Percentiles rank a stretch among this genome's conserved stretches.
Conservation (phyloP, 2,329 filamentous ascomycete genomes). For the Plectosphaerella cucumerina region DNA sequence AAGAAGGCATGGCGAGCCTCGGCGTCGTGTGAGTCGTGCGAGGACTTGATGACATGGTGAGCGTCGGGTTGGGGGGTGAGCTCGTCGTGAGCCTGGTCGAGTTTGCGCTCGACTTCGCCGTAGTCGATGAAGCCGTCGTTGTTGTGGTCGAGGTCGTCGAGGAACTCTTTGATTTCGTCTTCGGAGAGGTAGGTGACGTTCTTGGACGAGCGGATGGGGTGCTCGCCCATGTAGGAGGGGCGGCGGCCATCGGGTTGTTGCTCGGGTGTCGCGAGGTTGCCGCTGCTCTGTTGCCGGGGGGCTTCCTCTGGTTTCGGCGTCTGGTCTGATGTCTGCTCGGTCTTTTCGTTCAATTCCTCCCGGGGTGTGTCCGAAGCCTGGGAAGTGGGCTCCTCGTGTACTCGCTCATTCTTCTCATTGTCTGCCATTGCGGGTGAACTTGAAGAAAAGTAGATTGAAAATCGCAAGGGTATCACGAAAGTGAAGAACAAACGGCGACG, state of each 20-base stretch:
- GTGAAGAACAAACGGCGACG: background rate
- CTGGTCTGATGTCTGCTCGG: background rate
- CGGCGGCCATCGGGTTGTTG: background rate
- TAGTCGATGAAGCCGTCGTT: constrained; percentile 48
- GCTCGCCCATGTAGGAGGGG: constrained; percentile 14
- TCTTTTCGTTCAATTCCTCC: background rate
- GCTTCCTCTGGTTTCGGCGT: background rate
- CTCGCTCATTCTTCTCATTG: background rate
- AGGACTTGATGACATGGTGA: constrained; percentile 39
- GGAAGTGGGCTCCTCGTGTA: background rate
- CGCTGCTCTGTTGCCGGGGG: background rate
- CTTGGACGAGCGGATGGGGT: constrained; percentile 15
- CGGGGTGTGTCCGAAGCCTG: background rate
- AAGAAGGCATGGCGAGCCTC: constrained; percentile 46
- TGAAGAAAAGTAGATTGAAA: background rate
- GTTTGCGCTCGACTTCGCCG: constrained; percentile 45
- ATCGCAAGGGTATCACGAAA: background rate
- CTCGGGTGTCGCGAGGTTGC: background rate
- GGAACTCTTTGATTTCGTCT: constrained; percentile 46
- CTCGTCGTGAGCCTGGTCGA: constrained; percentile 48
- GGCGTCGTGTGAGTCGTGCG: constrained; percentile 18
- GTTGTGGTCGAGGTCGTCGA: constrained; percentile 48
- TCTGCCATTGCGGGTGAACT: background rate
- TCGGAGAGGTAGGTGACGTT: constrained; percentile 33
- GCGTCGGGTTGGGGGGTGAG: constrained; percentile 40